A percentile compares a stretch with the other conserved stretches of the same genome.
Evolutionary conservation across 495 filamentous ascomycete genomes (phyloP).

Genomic region (Geopyxis carbonaria): DNA sequence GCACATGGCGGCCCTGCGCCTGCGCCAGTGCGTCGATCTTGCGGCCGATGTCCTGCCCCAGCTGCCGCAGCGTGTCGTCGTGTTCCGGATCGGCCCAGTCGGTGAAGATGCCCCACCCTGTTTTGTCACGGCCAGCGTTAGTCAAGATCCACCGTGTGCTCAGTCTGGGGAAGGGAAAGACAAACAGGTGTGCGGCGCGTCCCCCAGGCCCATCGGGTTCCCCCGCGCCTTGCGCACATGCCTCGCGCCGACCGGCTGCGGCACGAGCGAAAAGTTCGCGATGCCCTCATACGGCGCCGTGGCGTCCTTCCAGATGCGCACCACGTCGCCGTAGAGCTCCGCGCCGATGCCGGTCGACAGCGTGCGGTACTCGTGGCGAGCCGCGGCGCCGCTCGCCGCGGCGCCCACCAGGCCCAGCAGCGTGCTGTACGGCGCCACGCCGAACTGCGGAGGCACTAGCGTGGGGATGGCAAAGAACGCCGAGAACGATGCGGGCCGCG

Average conservation of each 20-base stretch:
- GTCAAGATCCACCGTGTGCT: too few species aligned
- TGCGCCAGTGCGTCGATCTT: conserved; percentile 3
- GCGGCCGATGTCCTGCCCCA: background rate
- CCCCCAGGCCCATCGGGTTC: conserved; percentile 1
- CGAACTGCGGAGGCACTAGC: background rate
- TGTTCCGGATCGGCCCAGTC: conserved; percentile 4
- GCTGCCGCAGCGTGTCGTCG: background rate
- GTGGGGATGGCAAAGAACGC: conserved; percentile 3
- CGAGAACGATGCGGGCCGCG: conserved; percentile 1
- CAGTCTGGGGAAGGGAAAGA: background rate
- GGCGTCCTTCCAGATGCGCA: conserved; percentile 17
- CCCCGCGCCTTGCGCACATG: conserved; percentile 6
- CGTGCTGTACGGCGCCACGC: background rate
- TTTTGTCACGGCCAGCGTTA: background rate
- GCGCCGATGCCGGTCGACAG: conserved; percentile 8
- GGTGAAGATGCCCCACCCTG: conserved; percentile 1
- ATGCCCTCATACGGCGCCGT: conserved; percentile 13
- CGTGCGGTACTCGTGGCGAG: conserved; percentile 10
- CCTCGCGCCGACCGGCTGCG: conserved; percentile 17
- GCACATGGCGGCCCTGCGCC: conserved; percentile 9
- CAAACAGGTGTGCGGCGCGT: conserved; percentile 2
- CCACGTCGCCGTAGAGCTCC: conserved; percentile 4
- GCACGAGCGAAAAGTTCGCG: conserved; percentile 20
- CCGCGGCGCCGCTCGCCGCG: background rate
- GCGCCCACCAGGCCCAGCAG: background rate